These are phyloP conservation scores for Noccaea bulbosa DNA, from an alignment of 345 rosid genomes.

Conservation along the genomic window DNA sequence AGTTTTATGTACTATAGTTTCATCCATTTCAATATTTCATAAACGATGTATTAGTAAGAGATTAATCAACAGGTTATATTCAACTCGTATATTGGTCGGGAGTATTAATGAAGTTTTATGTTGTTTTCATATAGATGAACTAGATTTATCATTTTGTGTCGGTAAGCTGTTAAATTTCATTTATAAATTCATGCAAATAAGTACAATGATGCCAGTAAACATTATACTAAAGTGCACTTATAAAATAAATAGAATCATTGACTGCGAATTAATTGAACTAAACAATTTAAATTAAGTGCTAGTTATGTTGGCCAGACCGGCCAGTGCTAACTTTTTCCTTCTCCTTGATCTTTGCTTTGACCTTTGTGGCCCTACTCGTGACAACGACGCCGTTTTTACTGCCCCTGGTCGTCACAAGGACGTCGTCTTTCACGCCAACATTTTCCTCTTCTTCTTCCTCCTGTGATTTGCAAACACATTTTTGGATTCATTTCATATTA, in stretches of 20 bases:
- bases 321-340: constrained; percentile 3
- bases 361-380: constrained; percentile 7
- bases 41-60: background rate
- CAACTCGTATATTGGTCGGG: background rate
- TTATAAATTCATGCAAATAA: background rate
- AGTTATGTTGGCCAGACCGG: constrained; percentile 12
- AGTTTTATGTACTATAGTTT: background rate
- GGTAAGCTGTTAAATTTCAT: background rate
- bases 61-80: background rate
- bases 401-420: background rate
- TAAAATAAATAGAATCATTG: background rate
- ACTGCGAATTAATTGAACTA: constrained; percentile 9
- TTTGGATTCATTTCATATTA: background rate
- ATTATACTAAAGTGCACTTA: background rate
- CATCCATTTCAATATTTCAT: background rate
- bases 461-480: constrained; percentile 22
- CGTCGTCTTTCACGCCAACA: background rate
- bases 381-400: background rate
- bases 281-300: background rate
- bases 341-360: background rate
- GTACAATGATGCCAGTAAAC: background rate
- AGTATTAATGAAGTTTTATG: background rate
- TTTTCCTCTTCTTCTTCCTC: constrained; percentile 18
- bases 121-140: background rate
- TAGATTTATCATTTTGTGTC: background rate